Conservation (phyloP, 768 basidiomycete genomes). For the Leccinellum albellum region DNA sequence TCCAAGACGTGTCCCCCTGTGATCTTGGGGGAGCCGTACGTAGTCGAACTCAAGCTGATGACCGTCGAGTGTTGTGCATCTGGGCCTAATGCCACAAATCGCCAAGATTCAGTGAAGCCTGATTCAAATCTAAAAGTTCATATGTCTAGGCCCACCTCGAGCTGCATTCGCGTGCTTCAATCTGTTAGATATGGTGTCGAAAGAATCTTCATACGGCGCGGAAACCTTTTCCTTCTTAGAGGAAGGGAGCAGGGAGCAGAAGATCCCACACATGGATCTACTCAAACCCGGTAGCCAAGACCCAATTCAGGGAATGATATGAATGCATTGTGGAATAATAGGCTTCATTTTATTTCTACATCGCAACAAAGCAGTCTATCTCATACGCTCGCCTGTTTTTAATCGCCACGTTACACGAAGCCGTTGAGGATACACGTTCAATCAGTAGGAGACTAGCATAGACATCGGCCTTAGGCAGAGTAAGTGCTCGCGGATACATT, state of each 20-base stretch:
- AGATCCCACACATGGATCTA: slow-evolving; percentile 65
- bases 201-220: slow-evolving; percentile 9
- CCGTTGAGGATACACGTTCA: slow-evolving; percentile 1
- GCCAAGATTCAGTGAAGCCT: background rate
- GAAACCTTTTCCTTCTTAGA: slow-evolving; percentile 3
- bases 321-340: background rate
- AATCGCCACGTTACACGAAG: slow-evolving; percentile 7
- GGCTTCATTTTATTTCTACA: slow-evolving; percentile 12
- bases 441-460: slow-evolving; percentile 13
- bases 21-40: background rate
- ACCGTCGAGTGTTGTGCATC: slow-evolving; percentile 48
- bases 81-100: slow-evolving; percentile 46
- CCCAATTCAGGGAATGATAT: background rate
- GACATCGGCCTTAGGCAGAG: slow-evolving; percentile 44
- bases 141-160: slow-evolving; percentile 44
- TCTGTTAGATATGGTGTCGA: slow-evolving; percentile 24
- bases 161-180: slow-evolving; percentile 50
- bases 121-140: background rate
- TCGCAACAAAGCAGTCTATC: slow-evolving; percentile 12
- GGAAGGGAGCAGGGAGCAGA: slow-evolving; percentile 40
- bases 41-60: slow-evolving; percentile 13
- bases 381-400: slow-evolving; percentile 14
- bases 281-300: background rate
- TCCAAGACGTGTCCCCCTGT: slow-evolving; percentile 30
- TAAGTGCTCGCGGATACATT: slow-evolving; percentile 90